Evolutionary conservation across 441 rosid genomes (phyloP), one percentile per base, ranked within the genome.

Genomic region (Bocquillonia castaneifolia): DNA sequence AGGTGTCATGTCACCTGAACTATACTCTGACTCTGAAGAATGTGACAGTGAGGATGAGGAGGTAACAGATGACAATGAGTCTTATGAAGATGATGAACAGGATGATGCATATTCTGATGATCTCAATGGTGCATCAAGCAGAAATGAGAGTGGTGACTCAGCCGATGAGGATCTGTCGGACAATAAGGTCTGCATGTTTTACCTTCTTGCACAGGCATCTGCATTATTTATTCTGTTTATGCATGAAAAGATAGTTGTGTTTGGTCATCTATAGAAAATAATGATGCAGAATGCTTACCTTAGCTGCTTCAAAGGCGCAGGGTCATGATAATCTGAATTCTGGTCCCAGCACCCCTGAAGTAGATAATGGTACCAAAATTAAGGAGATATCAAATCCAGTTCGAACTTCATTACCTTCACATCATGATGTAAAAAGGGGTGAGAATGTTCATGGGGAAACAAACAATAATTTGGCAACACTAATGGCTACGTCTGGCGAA

Each of bases 11-110:
- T 79, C 97, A 44, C 88, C 96, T 45, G 96, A 86, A 69, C 74
- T 89, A 70, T 91, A 92, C 76, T 85, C 97, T 32, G 97, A 90
- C 64, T 79, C 91, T 9, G 97, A 90, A 31, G 93, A 85, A 70
- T 86, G 88, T 64, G 92, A 86, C 68, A 90, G 89, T 77, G 98
- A 81, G 77, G 85, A 84, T 67, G 99, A 88, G 79, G 96, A 84
- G 74, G 91, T 82, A 62, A 80, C 88, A 28, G 96, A 95, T 78
- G 98, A 91, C 71, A 94, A 88, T 72, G 96, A 82, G 58, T 90
- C 84, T 71, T 84, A 88, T 70, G 96, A 86, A 54, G 96, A 91
- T 22, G 89, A 78, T 76, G 76, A 86, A 28, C 52, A 73, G 5
- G 88, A 82, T 67, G 83, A 82, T 67, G 80, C 52, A 73, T 42